Base-by-base conservation (phyloP, 169 alveolate species). In the Plasmodium gaboni region DNA sequence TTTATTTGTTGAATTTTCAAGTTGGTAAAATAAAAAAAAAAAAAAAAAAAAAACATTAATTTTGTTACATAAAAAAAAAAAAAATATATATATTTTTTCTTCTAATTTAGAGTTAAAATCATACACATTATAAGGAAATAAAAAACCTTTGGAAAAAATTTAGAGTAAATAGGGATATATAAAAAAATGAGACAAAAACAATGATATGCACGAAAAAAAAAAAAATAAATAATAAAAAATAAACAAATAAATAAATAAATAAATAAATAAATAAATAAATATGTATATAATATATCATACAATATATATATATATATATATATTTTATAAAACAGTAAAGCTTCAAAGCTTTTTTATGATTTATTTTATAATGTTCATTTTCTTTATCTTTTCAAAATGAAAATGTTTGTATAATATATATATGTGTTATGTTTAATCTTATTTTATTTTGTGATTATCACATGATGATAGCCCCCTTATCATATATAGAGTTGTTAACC, bases 401-500 rank as follows among this genome's bases (percentile, higher is more conserved):
- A 32, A 32, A 32, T 32, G 44, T 32, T 32, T 3, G 44, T 32
- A 32, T 32, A 32, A 15, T 7, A 51, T n/a, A 10, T 51, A 51
- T 51, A 60, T 17, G 22, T 2, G 24, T 0, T 48, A 13, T 19
- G 13, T 65, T 26, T 26, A 13, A 24, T n/a, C 10, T 42, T 60
- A 7, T 59, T 19, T 38, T 74, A 4, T 61, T 15, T 48, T 74
- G 15, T 64, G 10, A 2, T 67, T 60, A 28, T 65, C 46, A 80
- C 90, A 83, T 83, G n/a, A 83, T 88, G 13, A 88, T 92, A 24
- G 93, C 70, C 2, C 94, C 95, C 19, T 91, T 74, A 2, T 86
- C 93, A 38, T 65, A 71, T n/a, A 90, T 93, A 15, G 94, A 86
- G 42, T 71, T 55, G 32, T 44, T 76, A 53, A 93, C 89, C 73